These are phyloP conservation scores for Massarina eburnea DNA, from an alignment of 2,329 filamentous ascomycete genomes.

Conservation along the genomic window DNA sequence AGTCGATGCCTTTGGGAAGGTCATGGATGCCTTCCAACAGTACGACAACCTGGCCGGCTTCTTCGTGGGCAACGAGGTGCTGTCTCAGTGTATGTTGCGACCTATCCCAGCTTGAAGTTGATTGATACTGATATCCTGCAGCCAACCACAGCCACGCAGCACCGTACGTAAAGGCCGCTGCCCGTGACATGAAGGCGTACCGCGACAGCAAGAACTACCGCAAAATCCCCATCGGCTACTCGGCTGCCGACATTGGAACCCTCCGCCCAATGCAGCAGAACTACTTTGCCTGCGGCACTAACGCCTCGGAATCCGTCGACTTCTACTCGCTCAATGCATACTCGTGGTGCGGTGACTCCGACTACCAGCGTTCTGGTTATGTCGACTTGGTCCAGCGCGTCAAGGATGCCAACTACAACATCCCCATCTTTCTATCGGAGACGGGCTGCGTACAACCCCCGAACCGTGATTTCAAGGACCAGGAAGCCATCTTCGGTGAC, in stretches of 20 bases:
- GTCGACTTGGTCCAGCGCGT: conserved; percentile 66
- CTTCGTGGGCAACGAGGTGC: conserved; percentile 85
- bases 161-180: conserved; percentile 80
- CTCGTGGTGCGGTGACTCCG: conserved; percentile 55
- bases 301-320: conserved; percentile 68
- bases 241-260: conserved; percentile 78
- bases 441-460: conserved; percentile 74
- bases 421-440: conserved; percentile 71
- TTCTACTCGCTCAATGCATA: conserved; percentile 88
- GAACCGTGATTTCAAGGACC: conserved; percentile 69
- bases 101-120: conserved; percentile 4
- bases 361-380: conserved; percentile 69
- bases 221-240: conserved; percentile 82
- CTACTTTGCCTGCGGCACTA: conserved; percentile 77
- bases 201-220: conserved; percentile 75
- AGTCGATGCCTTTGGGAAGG: conserved; percentile 65
- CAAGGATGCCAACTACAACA: conserved; percentile 66
- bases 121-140: neutral
- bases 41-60: conserved; percentile 83
- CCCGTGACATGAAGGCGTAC: conserved; percentile 81
- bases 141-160: conserved; percentile 61
- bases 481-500: conserved; percentile 72
- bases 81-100: conserved; percentile 54
- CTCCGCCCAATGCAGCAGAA: conserved; percentile 66
- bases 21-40: conserved; percentile 74